Base-by-base conservation (phyloP, 2,329 filamentous ascomycete genomes). In the Neurospora sp. region DNA sequence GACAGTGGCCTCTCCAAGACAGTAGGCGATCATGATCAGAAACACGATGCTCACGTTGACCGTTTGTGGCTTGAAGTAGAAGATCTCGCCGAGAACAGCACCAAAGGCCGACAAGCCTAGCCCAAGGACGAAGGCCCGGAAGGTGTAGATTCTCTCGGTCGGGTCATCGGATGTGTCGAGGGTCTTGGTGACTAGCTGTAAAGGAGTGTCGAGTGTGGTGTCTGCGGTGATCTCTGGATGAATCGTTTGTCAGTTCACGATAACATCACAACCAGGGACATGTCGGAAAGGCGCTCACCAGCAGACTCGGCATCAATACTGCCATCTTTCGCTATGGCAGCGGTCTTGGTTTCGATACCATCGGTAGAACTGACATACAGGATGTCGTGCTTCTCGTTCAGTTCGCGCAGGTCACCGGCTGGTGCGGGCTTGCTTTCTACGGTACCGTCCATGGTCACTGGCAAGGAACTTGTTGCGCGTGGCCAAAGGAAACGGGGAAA, bases 91-190 rank as follows among this genome's bases (percentile, higher is more conserved):
- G 23, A 71, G 38, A 36, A 69, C 70, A 33, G 70, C 70, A 66
- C 67, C 70, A 62, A 71, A 71, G 38, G 58, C 58, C 11, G 70
- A 62, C 58, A 71, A 52, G 3, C 67, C 67, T 17, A 68, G 6
- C 23, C 72, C 72, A 6, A 73, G 70, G 23, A 72, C 52, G 40
- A 73, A 73, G 11, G 70, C 66, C 13, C 72, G 70, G 66, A 73
- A 70, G 4, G 72, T 73, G 42, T 68, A 73, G 9, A 72, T 71
- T 17, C 42, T 72, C 58, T 72, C 52, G 4, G 58, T 70, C 9
- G 72, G 71, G 67, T 73, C 67, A 42, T 73, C 72, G 66, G 71
- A 69, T 15, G 72, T 68, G 23, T 73, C 70, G 13, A 73, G 71
- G 15, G 71, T 67, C 40, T 72, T 71, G 11, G 70, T 71, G 36